Base-by-base conservation (phyloP, 2,329 filamentous ascomycete species). In the Curvularia hawaiiensis region DNA sequence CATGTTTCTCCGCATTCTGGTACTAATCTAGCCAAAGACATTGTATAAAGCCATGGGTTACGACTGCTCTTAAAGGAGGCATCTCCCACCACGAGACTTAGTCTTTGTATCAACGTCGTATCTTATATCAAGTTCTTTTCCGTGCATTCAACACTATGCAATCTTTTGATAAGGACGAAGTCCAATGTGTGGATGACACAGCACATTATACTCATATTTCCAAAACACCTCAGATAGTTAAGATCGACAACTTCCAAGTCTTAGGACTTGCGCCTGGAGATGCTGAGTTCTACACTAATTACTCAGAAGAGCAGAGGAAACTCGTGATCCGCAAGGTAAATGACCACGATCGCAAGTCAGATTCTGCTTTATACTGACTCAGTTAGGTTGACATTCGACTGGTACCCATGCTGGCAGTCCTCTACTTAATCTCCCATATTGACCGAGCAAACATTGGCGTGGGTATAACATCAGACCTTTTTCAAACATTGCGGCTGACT, bases 371-470 rank as follows among this genome's bases (percentile, higher is more conserved):
- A 9, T 9, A 18, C 20, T 52, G 16, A 51, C 6, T 4, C 3
- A 26, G 12, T 31, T n/a, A 65, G 61, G 60, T 71, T 3, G 68
- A 71, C 24, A 49, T 70, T 3, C 64, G 68, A 20, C 52, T 71
- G 2, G 63, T 71, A 65, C 79, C 79, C 2, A 78, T 75, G 52
- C 59, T 79, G 11, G 77, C 75, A 56, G 62, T 72, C 7, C 78
- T 81, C 69, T 81, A 80, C 45, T 77, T 75, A 6, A 71, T 76
- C 48, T 75, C 73, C n/a, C 73, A 75, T 50, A 80, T 87, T 38
- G 85, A 88, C 65, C 80, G 85, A 35, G 86, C 86, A 71, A 87
- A 88, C 72, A 87, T 89, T 58, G 85, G 85, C 30, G 66, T 66
- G 52, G 41, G 62, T 49, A 35, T 4, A 4, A 8, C 18, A 31